Evolutionary conservation across 2,329 filamentous ascomycete genomes (phyloP), one percentile per base, ranked within the genome.

Genomic region (Scedosporium boydii): DNA sequence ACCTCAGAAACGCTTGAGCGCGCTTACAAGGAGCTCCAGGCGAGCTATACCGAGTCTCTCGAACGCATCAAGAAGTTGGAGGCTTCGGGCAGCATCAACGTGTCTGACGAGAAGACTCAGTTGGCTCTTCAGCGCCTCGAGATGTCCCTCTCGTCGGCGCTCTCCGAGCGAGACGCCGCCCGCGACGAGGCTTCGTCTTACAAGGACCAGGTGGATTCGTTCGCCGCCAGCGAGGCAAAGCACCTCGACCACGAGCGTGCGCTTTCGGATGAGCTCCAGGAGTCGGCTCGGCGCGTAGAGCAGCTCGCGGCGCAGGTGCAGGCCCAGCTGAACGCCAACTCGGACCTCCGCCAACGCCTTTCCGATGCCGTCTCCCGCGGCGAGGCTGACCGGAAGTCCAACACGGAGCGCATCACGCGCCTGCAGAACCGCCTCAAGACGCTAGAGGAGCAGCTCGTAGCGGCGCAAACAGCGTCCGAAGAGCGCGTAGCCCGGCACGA

Each of bases 381-480:
- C 63, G 93, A 98, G 69, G 81, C 82, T 38, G 91, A 95, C 68
- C 93, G 96, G 72, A 87, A 87, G 69, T 78, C 86, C 64, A 96
- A 92, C 65, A 89, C 89, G 14, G 82, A 86, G 60, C 89, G 90
- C 69, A 96, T 99, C 72, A 90, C 90, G 63, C 82, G 87, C 62
- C 85, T 98, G 72, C 93, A 98, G 72, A 83, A 83, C 65, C 88
- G 87, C 63, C 87, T 99, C 63, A 91, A 89, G 69, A 76, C 79
- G 16, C 85, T 97, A 59, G 95, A 98, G 72, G 93, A 98, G 65
- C 85, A 88, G 68, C 84, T 99, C 23, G 81, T 96, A 61, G 77
- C 85, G 21, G 91, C 93, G 1, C 93, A 98, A 73, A 87, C 91
- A 63, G 84, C 89, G 21, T 93, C 91, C 0, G 95, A 99, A 72